Base-by-base conservation (phyloP, 306 rosid genomes). In the Pterocarpus macrocarpus region DNA sequence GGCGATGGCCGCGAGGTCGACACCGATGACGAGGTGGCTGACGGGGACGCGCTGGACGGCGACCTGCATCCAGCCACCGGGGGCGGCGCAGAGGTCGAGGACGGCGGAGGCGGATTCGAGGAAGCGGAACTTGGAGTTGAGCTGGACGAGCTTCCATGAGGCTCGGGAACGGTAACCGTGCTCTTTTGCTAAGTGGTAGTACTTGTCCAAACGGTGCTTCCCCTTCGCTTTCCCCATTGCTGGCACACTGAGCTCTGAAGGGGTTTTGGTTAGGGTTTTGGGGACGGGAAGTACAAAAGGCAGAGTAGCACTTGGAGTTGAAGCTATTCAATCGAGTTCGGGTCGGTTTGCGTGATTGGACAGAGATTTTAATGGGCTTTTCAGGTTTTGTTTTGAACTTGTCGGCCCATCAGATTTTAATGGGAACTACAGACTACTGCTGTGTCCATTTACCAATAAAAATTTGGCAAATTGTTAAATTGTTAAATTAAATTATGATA, bases 1-100 rank as follows among this genome's bases (percentile, higher is more conserved):
- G 0, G 90, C 89, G 15, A 95, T 95, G 1, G 96, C 94, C 3
- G 89, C 97, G 30, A 95, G 82, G 67, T 95, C 99, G 43, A 95
- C 88, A 32, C 99, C 99, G 41, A 93, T 71, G 2, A 95, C 92
- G 15, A 93, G 90, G 64, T 92, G 89, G 57, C 86, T 84, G 2
- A 93, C 94, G 4, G 99, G 99, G 15, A 89, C 90, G 2, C 92
- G 93, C 73, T 95, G 90, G 2, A 95, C 97, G 4, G 98, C 98
- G 7, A 93, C 93, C 79, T 95, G 99, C 98, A 93, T 93, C 99
- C 99, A 95, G 0, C 99, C 99, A 0, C 99, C 99, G 5, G 98
- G 99, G 38, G 99, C 99, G 69, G 99, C 99, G 81, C 99, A 95
- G 80, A 95, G 99, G 69, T 95, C 98, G 86, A 95, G 99, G 45